Evolutionary conservation across 1,139 yeast genomes (phyloP), one percentile per base, ranked within the genome.

Genomic region (Zygotorulaspora mrakii): DNA sequence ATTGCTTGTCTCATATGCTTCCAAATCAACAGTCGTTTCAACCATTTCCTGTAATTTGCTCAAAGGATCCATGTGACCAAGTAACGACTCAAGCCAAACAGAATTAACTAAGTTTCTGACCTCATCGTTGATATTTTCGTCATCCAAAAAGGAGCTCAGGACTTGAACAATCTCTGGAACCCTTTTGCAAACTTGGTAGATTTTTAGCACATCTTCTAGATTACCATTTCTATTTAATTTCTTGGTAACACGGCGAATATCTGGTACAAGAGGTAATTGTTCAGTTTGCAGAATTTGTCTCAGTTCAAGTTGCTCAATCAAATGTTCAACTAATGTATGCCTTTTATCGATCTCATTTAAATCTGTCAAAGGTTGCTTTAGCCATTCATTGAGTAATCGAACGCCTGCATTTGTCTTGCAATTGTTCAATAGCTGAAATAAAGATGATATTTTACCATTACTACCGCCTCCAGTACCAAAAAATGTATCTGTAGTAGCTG

Each of bases 361-460:
- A 50, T 76, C 77, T 42, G 95, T 80, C 36, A 91, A 70, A 0
- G 98, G 98, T 62, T 91, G 98, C 56, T 91, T 91, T 48, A 94
- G 71, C 98, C 98, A 91, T 57, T 87, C 96, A 9, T 91, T 80
- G 25, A 91, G 71, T 39, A 89, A 66, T 50, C 97, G 74, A 1
- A 91, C 71, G 3, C 98, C 98, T 14, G 94, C 86, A 1, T 79
- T 71, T 2, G 95, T 82, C 55, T 84, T 86, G 67, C 97, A 91
- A 50, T 80, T 79, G 67, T 91, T 91, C 51, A 91, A 69, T 31
- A 94, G 69, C 20, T 94, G 96, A 59, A 76, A 88, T 29, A 91
- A 66, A 4, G 94, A 83, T 39, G 83, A 71, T 29, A 75, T 70
- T 48, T 74, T 76, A 17, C 68, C 59, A 5, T 70, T 67, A 46